Conservation (phyloP, 768 basidiomycete species). For the Tylopilus balloui region DNA sequence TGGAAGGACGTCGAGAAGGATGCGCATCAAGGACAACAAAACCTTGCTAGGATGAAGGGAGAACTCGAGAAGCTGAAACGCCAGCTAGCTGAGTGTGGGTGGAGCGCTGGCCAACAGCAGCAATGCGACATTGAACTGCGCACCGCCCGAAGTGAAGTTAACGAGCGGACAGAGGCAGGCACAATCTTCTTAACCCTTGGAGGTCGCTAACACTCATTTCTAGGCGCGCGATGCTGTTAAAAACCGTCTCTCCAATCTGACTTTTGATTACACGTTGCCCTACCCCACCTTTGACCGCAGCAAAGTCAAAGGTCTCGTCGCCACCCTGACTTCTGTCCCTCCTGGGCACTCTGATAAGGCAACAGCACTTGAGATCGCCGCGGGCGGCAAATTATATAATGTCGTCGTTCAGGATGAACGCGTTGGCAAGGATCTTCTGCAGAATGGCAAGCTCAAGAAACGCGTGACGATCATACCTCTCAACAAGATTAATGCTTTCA, state of each 20-base stretch:
- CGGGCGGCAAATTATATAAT: conserved; percentile 86
- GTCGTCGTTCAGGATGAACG: conserved; percentile 91
- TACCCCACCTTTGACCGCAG: conserved; percentile 73
- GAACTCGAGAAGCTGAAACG: conserved; percentile 55
- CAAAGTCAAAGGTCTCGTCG: conserved; percentile 90
- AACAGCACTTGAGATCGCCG: conserved; percentile 89
- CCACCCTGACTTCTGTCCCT: conserved; percentile 76
- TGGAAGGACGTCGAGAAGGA: conserved; percentile 86
- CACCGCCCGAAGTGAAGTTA: conserved; percentile 50
- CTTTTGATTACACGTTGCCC: conserved; percentile 81
- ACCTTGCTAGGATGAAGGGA: conserved; percentile 52
- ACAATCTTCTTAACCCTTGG: background rate
- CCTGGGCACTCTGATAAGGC: conserved; percentile 69
- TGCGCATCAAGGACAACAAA: conserved; percentile 69
- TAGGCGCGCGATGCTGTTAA: conserved; percentile 69
- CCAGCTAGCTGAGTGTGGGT: conserved; percentile 58
- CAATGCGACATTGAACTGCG: conserved; percentile 48
- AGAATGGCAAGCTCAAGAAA: conserved; percentile 73
- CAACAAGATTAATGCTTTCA: conserved; percentile 78
- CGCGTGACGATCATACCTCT: conserved; percentile 92
- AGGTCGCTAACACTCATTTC: conserved; percentile 6
- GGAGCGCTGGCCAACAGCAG: conserved; percentile 73
- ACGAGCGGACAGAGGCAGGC: conserved; percentile 59
- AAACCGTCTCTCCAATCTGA: conserved; percentile 61
- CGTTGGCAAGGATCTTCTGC: conserved; percentile 79